Evolutionary conservation across 2,329 filamentous ascomycete genomes (phyloP), one percentile per base, ranked within the genome.

Genomic region (Colletotrichum sp.): DNA sequence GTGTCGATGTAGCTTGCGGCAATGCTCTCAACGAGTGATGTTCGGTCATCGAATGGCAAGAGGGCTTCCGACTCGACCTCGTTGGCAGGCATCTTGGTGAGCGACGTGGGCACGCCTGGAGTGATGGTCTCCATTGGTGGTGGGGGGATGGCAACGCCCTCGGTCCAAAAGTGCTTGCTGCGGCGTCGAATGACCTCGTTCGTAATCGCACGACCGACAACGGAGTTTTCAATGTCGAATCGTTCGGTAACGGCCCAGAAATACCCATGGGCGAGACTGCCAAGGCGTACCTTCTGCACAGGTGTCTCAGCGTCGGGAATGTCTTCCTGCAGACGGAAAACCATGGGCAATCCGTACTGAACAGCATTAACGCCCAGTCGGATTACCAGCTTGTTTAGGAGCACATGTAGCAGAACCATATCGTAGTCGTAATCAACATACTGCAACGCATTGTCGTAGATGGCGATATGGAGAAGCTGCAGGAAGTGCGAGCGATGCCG

Each of bases 391-490:
- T 91, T 95, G 13, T 92, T 88, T 48, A 98, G 89, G 13, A 98
- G 88, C 5, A 95, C 88, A 81, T 98, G 95, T 10, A 98, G 87
- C 16, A 98, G 85, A 32, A 95, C 86, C 34, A 98, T 90, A 79
- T 98, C 95, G 0, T 92, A 89, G 77, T 97, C 94, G 60, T 90
- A 93, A 30, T 93, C 90, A 26, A 95, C 89, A 78, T 89, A 92
- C 79, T 97, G 94, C 26, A 96, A 86, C 9, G 95, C 94, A 79
- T 95, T 95, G 83, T 99, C 96, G 83, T 98, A 98, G n/a, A 97
- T 90, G 66, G 94, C 93, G 60, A 98, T 89, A 84, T 98, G 96
- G 4, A 99, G 87, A 5, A 98, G 88, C 70, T 95, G 92, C 65
- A 98, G 85, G 82, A 98, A 98, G 55, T 92, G 93, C n/a, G 92